A percentile compares a stretch with the other conserved stretches of the same genome.
phyloP scores from a whole-genome alignment of 345 rosid species.

The Punica granatum region DNA sequence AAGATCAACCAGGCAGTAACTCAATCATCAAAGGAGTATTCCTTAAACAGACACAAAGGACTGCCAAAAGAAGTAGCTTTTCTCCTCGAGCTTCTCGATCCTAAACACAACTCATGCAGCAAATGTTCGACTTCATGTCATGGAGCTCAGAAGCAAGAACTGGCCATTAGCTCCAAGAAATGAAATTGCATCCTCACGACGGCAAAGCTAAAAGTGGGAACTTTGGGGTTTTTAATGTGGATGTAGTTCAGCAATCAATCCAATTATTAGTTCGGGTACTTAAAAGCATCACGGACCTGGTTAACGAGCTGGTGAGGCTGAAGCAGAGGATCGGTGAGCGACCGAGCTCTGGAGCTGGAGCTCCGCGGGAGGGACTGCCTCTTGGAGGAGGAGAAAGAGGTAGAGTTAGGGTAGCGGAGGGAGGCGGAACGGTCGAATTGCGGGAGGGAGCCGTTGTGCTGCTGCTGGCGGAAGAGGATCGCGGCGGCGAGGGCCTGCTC shows the following conservation, averaged over 20 bases:
- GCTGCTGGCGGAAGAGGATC: slow-evolving; percentile 54
- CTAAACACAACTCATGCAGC: too few relatives aligned
- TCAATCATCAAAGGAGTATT: too few relatives aligned
- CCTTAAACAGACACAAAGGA: too few relatives aligned
- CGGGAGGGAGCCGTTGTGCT: slow-evolving; percentile 38
- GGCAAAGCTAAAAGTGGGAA: background rate
- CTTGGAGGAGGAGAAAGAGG: slow-evolving; percentile 31
- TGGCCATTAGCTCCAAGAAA: background rate
- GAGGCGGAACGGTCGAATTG: slow-evolving; percentile 81
- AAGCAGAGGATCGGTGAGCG: slow-evolving; percentile 79
- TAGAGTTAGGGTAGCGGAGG: slow-evolving; percentile 44
- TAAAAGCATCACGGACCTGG: slow-evolving; percentile 41
- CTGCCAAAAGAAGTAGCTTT: too few relatives aligned
- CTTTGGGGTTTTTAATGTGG: background rate
- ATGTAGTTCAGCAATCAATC: background rate
- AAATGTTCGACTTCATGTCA: too few relatives aligned
- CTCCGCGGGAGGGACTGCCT: slow-evolving; percentile 73
- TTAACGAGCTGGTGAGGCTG: slow-evolving; percentile 87
- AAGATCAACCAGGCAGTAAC: too few relatives aligned
- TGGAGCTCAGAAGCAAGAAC: background rate
- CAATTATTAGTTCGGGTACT: background rate
- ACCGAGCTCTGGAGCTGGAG: slow-evolving; percentile 79
- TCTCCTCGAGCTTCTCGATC: too few relatives aligned
- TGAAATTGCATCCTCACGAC: background rate
- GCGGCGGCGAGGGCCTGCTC: slow-evolving; percentile 85